Base-by-base conservation (phyloP, 75 land plant genomes). In the Azolla pinnata region DNA sequence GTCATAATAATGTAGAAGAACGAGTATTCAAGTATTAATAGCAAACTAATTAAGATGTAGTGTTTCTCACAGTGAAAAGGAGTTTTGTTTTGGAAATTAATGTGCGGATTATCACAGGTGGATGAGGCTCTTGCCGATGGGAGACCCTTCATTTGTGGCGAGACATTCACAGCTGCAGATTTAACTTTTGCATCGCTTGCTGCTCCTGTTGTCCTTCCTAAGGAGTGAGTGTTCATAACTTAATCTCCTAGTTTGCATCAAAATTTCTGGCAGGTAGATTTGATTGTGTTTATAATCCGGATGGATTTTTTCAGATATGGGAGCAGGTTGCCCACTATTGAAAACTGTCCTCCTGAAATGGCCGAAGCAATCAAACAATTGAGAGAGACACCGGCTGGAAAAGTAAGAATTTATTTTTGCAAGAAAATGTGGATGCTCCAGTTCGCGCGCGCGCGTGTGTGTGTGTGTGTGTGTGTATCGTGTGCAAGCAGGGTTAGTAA, bases 101-200 rank as follows among this genome's bases (percentile, higher is more conserved):
- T n/a, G n/a, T n/a, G n/a, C n/a, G n/a, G n/a, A n/a, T n/a, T n/a
- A n/a, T 34, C 0, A 29, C 33, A 74, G 76, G 76, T 74, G 55
- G 66, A 68, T 50, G 61, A 24, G 33, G 60, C 44, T 2, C 66
- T 74, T 34, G 71, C 66, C n/a, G 72, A 74, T 58, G 76, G 76
- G n/a, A 60, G 72, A 24, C 67, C 76, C 27, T 74, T 53, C 56
- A 68, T 74, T 29, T 74, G 76, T 63, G 76, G 76, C 30, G 33
- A 58, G n/a, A 57, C 58, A 52, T 68, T 74, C 33, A 68, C 73
- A 28, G 76, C 76, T 17, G 76, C 76, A 25, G 76, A 74, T 33
- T 25, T 74, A 45, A 57, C 76, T 30, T 74, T 74, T 63, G 76
- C 76, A 69, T 53, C 76, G 17, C 72, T 74, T 29, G 66, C 66